Conservation (phyloP, 179 eudicot genomes). For the Camellia oleifera region DNA sequence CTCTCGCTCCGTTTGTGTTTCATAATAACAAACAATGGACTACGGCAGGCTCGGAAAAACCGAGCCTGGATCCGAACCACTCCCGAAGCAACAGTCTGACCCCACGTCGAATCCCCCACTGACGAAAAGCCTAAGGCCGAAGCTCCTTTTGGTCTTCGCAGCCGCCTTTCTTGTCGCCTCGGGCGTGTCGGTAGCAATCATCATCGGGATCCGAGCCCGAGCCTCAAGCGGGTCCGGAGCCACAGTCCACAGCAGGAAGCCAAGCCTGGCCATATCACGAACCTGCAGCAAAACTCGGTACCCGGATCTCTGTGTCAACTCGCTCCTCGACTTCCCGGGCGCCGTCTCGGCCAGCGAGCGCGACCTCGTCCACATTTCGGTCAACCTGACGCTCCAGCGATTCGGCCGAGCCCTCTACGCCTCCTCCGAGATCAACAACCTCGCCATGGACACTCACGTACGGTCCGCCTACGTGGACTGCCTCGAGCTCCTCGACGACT, state of each 20-base stretch:
- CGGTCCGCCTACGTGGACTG: conserved; percentile 60
- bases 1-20: too few species aligned
- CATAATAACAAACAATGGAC: conserved; percentile 23
- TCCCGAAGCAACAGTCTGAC: background rate
- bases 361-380: conserved; percentile 48
- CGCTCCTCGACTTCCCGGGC: conserved; percentile 52
- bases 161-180: conserved; percentile 28
- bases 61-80: conserved; percentile 21
- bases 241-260: conserved; percentile 10
- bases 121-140: background rate
- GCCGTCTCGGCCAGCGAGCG: conserved; percentile 30
- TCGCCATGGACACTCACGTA: conserved; percentile 36
- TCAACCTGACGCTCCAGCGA: conserved; percentile 40
- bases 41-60: conserved; percentile 42
- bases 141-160: conserved; percentile 22
- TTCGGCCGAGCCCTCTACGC: conserved; percentile 33
- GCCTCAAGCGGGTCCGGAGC: conserved; percentile 13
- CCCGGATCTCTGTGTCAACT: conserved; percentile 47
- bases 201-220: conserved; percentile 18
- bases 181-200: conserved; percentile 24
- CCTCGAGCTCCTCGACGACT: conserved; percentile 39
- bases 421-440: conserved; percentile 28
- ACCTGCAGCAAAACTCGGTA: conserved; percentile 49
- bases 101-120: background rate
- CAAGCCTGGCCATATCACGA: conserved; percentile 34